Evolutionary conservation across 352 stramenopile genomes (phyloP), one percentile per base, ranked within the genome.

Genomic region (Pythium sukuiense): DNA sequence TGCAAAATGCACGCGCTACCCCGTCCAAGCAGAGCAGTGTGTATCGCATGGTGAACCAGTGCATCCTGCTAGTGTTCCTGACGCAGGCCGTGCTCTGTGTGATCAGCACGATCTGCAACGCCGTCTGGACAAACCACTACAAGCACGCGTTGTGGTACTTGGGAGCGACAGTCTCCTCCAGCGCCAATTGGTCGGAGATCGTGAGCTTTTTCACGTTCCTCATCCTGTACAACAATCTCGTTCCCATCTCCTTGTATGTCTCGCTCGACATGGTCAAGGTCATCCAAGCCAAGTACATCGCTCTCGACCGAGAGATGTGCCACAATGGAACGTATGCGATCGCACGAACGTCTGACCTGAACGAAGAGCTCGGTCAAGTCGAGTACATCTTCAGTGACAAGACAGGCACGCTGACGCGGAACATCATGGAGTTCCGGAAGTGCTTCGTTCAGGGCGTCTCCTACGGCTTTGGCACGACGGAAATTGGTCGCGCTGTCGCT

Each of bases 311-410:
- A 2, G 72, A 86, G 30, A 96, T 97, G 90, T 91, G 76, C 59
- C 79, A 98, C 70, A 79, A 91, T 33, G 89, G 90, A 52, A 97
- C 83, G 27, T 86, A 74, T 32, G 86, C 90, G 30, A 84, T 93
- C 37, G 93, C 85, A 13, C 78, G 93, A 12, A 97, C 87, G 7
- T 96, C 90, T 0, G 89, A 97, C 59, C 72, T 98, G 55, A 97
- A 96, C 57, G 93, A 96, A 71, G 90, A 98, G 56, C 73, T 98
- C 2, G 97, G 97, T 2, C 89, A 98, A 74, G 88, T 99, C 33
- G 82, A 98, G 65, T 98, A 99, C 68, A 96, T 99, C 14, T 99
- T 99, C 80, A 98, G 86, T 29, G 97, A 99, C 77, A 99, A 99
- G 75, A 99, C 97, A 6, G 97, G 97, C 13, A 99, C 97, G 35